Percentiles rank a stretch among this genome's conserved stretches.
Evolutionary conservation across 345 rosid species (phyloP).

Genomic region (Hibiscus syriacus): DNA sequence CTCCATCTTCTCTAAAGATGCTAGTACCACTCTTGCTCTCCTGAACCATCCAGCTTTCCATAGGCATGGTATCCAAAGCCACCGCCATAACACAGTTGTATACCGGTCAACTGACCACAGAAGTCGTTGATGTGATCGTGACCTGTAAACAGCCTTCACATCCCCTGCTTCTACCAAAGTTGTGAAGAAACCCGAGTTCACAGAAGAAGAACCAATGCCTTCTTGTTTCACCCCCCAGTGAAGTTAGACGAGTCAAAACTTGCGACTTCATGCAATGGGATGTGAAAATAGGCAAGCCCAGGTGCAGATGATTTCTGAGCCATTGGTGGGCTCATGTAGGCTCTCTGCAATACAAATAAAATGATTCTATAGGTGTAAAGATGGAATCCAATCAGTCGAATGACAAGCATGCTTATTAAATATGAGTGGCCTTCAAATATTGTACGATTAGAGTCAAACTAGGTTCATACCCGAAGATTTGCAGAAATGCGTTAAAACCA

Average conservation of each 20-base stretch:
- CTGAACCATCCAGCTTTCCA: conserved; percentile 52
- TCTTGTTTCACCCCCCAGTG: conserved; percentile 75
- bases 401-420: no score
- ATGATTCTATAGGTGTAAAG: background rate
- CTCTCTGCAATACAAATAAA: conserved; percentile 34
- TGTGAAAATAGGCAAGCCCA: conserved; percentile 80
- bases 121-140: conserved; percentile 93
- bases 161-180: conserved; percentile 74
- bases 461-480: conserved; percentile 46
- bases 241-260: conserved; percentile 46
- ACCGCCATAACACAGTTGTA: conserved; percentile 86
- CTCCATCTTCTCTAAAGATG: conserved; percentile 51
- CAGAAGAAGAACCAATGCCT: conserved; percentile 50
- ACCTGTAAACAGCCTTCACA: conserved; percentile 77
- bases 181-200: conserved; percentile 86
- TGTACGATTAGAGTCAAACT: background rate
- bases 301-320: conserved; percentile 64
- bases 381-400: background rate
- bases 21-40: conserved; percentile 69
- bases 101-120: conserved; percentile 53
- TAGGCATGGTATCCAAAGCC: conserved; percentile 64
- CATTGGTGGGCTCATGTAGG: no score
- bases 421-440: background rate
- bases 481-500: conserved; percentile 78
- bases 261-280: conserved; percentile 73